Evolutionary conservation across 192 early-diverging fungal genomes (phyloP).

Genomic region (Backusella westeae): DNA sequence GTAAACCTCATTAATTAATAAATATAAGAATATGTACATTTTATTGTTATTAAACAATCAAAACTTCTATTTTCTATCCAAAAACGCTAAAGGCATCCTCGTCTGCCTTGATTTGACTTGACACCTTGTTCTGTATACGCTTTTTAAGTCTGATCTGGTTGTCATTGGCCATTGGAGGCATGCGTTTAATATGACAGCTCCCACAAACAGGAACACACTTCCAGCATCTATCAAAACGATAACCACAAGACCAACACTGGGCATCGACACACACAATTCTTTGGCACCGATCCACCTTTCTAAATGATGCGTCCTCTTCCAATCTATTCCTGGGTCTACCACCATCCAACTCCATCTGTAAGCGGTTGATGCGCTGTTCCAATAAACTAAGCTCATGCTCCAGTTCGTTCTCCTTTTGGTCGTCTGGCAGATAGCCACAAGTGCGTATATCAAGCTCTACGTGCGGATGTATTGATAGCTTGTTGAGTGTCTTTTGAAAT

Average conservation of each 20-base stretch:
- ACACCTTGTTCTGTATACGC: conserved; percentile 3
- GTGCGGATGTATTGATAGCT: conserved; percentile 12
- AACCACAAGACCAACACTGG: conserved; percentile 35
- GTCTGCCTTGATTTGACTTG: not conserved
- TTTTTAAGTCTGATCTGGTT: conserved; percentile 22
- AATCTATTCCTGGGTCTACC: not conserved
- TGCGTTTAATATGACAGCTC: conserved; percentile 22
- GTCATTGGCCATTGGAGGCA: conserved; percentile 41
- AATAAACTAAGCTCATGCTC: not conserved
- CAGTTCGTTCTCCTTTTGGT: not conserved
- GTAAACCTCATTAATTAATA: not conserved
- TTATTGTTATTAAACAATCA: not conserved
- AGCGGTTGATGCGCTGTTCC: not conserved
- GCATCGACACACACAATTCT: conserved; percentile 35
- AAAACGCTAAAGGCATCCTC: conserved; percentile 32
- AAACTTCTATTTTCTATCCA: not conserved
- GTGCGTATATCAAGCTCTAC: conserved; percentile 32
- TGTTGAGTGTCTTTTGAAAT: conserved; percentile 26
- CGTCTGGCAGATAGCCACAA: conserved; percentile 33
- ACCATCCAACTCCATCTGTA: not conserved
- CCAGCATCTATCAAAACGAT: conserved; percentile 36
- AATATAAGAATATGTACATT: not conserved
- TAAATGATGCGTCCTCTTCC: not conserved
- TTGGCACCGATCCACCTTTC: conserved; percentile 12
- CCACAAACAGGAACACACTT: conserved; percentile 32